Percentiles rank a stretch among this genome's conserved stretches.
Conservation (phyloP, 2,329 filamentous ascomycete genomes). For the Botrytis hyacinthi region DNA sequence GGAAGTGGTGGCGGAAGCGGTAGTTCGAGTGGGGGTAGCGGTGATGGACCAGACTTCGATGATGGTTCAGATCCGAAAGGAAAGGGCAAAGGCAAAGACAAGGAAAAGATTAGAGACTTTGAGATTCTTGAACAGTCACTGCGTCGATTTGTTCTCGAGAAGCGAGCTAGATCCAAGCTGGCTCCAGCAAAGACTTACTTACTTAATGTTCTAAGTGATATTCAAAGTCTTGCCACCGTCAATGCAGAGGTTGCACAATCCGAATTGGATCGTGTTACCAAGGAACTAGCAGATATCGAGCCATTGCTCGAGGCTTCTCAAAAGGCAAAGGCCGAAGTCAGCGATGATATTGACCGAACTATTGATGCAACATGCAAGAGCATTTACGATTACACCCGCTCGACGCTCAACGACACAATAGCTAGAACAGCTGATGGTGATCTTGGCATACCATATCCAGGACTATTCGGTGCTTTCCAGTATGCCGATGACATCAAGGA, state of each 20-base stretch:
- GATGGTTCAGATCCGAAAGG: constrained; percentile 52
- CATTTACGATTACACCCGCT: constrained; percentile 80
- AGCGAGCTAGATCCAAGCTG: constrained; percentile 90
- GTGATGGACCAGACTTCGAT: constrained; percentile 42
- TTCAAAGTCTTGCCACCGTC: constrained; percentile 77
- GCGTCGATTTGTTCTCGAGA: constrained; percentile 90
- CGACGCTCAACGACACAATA: constrained; percentile 73
- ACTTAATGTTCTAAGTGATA: constrained; percentile 85
- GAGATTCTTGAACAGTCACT: constrained; percentile 85
- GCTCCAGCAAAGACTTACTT: constrained; percentile 95
- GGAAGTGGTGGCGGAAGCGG: constrained; percentile 54
- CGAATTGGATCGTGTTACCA: constrained; percentile 79
- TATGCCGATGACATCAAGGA: constrained; percentile 92
- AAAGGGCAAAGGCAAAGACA: constrained; percentile 80
- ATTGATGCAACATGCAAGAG: constrained; percentile 84
- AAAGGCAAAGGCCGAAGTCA: constrained; percentile 75
- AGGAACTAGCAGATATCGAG: constrained; percentile 78
- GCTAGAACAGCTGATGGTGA: constrained; percentile 71
- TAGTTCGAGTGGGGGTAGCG: constrained; percentile 55
- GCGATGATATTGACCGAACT: constrained; percentile 74
- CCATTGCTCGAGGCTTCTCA: constrained; percentile 81
- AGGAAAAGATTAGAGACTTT: constrained; percentile 86
- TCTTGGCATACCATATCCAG: constrained; percentile 82
- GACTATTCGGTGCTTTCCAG: constrained; percentile 78
- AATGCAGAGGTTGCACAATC: constrained; percentile 84